Evolutionary conservation across 371 early-diverging fungal species (phyloP), one percentile per base, ranked within the genome.

Genomic region (Mortierella sp.): DNA sequence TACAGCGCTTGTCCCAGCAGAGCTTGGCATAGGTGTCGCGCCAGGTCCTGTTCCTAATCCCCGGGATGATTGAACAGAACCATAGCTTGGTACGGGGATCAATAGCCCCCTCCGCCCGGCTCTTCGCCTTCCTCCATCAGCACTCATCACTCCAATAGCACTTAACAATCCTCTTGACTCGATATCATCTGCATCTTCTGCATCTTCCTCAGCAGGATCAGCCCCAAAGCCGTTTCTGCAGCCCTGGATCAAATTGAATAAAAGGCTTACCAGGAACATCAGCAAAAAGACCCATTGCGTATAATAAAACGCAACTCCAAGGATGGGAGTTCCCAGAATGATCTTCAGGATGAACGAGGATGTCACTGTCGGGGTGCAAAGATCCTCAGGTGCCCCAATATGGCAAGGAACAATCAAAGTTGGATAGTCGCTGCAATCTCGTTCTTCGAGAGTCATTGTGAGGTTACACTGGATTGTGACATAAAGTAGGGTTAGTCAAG

Each of bases 301-400:
- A 67, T 86, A 87, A 63, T 88, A 90, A 59, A 88, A 90, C n/a
- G 86, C 80, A 13, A 85, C 70, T 10, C 90, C 90, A 59, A 92
- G 86, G 24, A 85, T 84, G 41, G 90, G 92, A 10, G 86, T 85
- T 11, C 84, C 87, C 50, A 88, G 72, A 43, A 85, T 74, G 36
- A 91, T 86, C 48, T 84, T 83, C 69, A 87, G 70, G 55, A 90
- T 77, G 69, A 89, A 58, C 1, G 84, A 81, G 1, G 92, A 91
- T 1, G 89, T 83, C 16, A 86, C 86, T 0, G 91, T 90, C 1
- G 89, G 90, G 10, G 92, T 91, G 68, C 93, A 92, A 47, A 90
- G 81, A 19, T 84, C 88, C 72, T 70, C 72, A 11, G 90, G 90
- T 32, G 87, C 91, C 33, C 83, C 80, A 41, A 88, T 65, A 70